Evolutionary conservation across 768 basidiomycete species (phyloP).

Genomic region (Phylloporus sp.): DNA sequence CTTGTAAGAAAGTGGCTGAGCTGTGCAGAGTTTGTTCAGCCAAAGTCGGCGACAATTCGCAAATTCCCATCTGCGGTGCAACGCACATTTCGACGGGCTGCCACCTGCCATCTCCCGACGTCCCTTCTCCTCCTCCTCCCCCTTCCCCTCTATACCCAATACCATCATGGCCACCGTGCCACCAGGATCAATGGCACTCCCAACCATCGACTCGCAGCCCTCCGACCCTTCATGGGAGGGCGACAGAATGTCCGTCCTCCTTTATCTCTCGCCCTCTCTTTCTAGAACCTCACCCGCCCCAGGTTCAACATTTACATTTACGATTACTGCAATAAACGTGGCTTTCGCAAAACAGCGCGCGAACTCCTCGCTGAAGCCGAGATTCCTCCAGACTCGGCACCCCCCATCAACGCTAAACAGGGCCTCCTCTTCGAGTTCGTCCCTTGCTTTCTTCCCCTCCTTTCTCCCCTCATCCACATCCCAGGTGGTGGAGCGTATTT

Average conservation of each 20-base stretch:
- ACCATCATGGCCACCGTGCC: constrained; percentile 20
- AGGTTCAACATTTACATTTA: constrained; percentile 91
- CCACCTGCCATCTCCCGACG: constrained; percentile 10
- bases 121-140: background rate
- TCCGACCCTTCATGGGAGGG: constrained; percentile 68
- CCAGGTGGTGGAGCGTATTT: constrained; percentile 86
- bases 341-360: constrained; percentile 65
- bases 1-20: constrained; percentile 21
- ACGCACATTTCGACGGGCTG: too few species aligned
- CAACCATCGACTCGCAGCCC: constrained; percentile 6
- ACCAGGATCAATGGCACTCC: constrained; percentile 25
- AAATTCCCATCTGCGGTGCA: constrained; percentile 35
- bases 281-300: constrained; percentile 5
- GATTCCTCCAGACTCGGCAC: constrained; percentile 53
- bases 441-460: background rate
- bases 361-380: constrained; percentile 67
- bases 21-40: constrained; percentile 30
- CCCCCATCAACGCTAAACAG: constrained; percentile 80
- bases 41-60: constrained; percentile 16
- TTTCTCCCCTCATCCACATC: background rate
- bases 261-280: constrained; percentile 3
- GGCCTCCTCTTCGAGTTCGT: constrained; percentile 79
- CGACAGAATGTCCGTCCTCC: constrained; percentile 65
- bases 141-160: background rate
- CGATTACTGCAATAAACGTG: constrained; percentile 80